phyloP scores from a whole-genome alignment of 306 rosid species.

The Cajanus cajan region DNA sequence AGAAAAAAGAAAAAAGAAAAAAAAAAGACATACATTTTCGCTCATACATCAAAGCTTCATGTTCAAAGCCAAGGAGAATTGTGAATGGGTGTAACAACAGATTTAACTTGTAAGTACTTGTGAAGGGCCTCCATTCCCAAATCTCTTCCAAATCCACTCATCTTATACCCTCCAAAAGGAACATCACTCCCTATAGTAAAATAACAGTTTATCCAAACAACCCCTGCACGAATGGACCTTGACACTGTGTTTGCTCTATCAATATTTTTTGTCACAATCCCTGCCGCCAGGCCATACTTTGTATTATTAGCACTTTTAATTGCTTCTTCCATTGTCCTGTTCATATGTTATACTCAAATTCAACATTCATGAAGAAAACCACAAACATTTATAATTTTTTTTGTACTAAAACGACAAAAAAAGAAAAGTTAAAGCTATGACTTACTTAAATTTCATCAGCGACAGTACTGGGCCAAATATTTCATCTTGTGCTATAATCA shows the following conservation, averaged over 20 bases:
- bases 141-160: constrained; percentile 81
- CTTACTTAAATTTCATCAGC: constrained; percentile 72
- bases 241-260: constrained; percentile 71
- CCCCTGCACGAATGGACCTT: constrained; percentile 69
- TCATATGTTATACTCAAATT: background rate
- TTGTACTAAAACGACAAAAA: background rate
- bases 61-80: constrained; percentile 79
- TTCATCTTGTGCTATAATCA: constrained; percentile 67
- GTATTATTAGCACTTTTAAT: constrained; percentile 66
- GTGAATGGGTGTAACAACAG: constrained; percentile 66
- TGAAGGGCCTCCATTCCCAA: constrained; percentile 56
- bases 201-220: constrained; percentile 76
- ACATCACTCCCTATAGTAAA: constrained; percentile 40
- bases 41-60: too few species aligned
- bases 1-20: too few species aligned
- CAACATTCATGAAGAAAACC: background rate
- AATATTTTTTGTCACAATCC: constrained; percentile 63
- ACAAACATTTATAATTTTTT: background rate
- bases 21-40: too few species aligned
- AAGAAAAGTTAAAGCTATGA: background rate
- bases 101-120: constrained; percentile 66
- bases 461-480: constrained; percentile 75
- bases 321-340: constrained; percentile 76
- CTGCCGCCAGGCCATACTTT: constrained; percentile 79
- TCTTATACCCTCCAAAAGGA: constrained; percentile 75